Evolutionary conservation across 139 green algal genomes (phyloP), one percentile per base, ranked within the genome.

Genomic region (Chlorella sp.): DNA sequence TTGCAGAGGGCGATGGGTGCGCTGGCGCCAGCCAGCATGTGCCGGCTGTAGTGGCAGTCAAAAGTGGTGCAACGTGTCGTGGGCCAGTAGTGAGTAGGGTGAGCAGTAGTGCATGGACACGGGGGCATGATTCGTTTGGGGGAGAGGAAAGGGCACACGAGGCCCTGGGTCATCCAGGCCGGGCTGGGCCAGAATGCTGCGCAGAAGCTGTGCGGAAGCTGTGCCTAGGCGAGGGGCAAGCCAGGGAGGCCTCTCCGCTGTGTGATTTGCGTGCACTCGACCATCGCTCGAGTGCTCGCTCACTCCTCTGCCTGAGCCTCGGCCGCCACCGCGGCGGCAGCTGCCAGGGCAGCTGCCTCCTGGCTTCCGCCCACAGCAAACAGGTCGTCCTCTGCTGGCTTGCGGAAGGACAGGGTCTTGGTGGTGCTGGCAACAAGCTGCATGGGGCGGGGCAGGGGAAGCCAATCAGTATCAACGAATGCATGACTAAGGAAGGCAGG

Each of bases 321-420:
- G 12, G 48, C 48, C 3, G 78, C 40, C 24, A 64, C 78, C 78
- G 60, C 37, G n/a, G 37, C n/a, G 36, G 75, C 75, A 1, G 36
- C 75, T 0, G 75, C 75, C 14, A 30, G 34, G 14, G 75, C 75
- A 34, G 75, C 75, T 34, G 34, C 75, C 32, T 19, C 82, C 26
- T 14, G 5, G 32, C n/a, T 42, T 28, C 40, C 68, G 0, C 30
- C 68, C 0, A 19, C n/a, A 39, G 84, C 32, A 42, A 80, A 48
- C 39, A 48, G 3, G 14, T 88, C 84, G 40, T 81, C 84, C 39
- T 81, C 37, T 7, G 36, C 0, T 22, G 94, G 93, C 89, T 98
- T 98, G 64, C 71, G 78, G 89, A 97, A 97, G 48, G 86, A 93
- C 34, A 97, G 89, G 4, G 86, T 92, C 92, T 98, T 98, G 83